These are phyloP conservation scores for Fusarium longipes DNA, from an alignment of 2,329 filamentous ascomycete genomes.

Conservation along the genomic window DNA sequence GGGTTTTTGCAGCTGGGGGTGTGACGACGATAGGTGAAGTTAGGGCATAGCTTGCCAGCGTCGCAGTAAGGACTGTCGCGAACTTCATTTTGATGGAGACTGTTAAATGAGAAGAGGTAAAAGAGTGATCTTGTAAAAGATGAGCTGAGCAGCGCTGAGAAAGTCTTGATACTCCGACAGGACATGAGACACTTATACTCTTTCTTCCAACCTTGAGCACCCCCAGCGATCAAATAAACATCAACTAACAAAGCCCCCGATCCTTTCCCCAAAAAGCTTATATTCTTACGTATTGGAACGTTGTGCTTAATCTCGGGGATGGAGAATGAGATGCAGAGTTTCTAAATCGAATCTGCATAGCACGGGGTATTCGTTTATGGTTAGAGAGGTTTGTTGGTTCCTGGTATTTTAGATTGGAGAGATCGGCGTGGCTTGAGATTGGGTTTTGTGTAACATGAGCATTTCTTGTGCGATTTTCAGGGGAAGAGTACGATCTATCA, in stretches of 20 bases:
- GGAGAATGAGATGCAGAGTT: not conserved
- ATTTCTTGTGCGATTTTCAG: not conserved
- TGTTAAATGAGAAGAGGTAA: not conserved
- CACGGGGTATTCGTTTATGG: not conserved
- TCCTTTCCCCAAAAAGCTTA: slow-evolving; percentile 1
- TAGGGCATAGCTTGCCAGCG: not conserved
- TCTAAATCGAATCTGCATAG: not conserved
- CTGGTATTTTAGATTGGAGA: not conserved
- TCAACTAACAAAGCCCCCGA: not conserved
- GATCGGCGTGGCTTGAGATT: not conserved
- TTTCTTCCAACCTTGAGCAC: not conserved
- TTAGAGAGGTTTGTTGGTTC: not conserved
- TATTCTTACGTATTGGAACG: not conserved
- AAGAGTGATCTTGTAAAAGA: not conserved
- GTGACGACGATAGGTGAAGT: not conserved
- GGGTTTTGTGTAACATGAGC: not conserved
- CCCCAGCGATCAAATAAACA: not conserved
- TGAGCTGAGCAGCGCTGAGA: not conserved
- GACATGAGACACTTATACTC: slow-evolving; percentile 10
- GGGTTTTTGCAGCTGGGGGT: not conserved
- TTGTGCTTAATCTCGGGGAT: not conserved
- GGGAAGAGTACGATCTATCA: not conserved
- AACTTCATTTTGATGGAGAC: slow-evolving; percentile 23
- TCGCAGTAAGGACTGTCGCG: not conserved
- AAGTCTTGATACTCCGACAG: not conserved